phyloP scores from a whole-genome alignment of 1,284 basidiomycete genomes.

The Bjerkandera adusta region DNA sequence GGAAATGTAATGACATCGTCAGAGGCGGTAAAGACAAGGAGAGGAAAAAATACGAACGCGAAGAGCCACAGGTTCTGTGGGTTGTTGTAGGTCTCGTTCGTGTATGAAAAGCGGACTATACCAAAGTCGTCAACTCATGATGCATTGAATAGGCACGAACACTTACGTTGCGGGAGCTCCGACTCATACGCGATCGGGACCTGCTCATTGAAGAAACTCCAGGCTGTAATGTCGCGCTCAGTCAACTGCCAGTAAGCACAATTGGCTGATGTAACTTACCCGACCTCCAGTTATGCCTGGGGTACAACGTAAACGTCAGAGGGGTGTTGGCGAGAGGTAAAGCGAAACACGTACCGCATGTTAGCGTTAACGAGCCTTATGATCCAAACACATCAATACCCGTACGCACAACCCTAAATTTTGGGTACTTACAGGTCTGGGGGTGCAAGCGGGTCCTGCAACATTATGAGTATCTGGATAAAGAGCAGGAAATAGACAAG shows the following conservation, averaged over 20 bases:
- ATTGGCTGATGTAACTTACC: constrained; percentile 21
- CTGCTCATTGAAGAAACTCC: constrained; percentile 24
- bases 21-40: neutral
- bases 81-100: constrained; percentile 60
- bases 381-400: constrained; percentile 1
- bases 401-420: no score
- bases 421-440: constrained; percentile 48
- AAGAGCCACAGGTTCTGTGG: constrained; percentile 61
- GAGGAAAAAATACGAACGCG: constrained; percentile 37
- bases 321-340: neutral
- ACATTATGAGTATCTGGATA: neutral
- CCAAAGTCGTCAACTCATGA: no score
- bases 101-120: constrained; percentile 58
- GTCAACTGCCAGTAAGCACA: no score
- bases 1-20: neutral
- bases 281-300: constrained; percentile 53
- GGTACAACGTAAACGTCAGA: neutral
- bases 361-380: constrained; percentile 47
- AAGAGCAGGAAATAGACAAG: neutral
- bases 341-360: constrained; percentile 37
- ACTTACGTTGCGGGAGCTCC: constrained; percentile 33
- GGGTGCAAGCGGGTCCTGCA: constrained; percentile 57
- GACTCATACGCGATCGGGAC: constrained; percentile 31
- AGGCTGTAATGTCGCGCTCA: constrained; percentile 17
- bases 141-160: neutral